phyloP scores from a whole-genome alignment of 257 asterid genomes.

The Penstemon davidsonii region DNA sequence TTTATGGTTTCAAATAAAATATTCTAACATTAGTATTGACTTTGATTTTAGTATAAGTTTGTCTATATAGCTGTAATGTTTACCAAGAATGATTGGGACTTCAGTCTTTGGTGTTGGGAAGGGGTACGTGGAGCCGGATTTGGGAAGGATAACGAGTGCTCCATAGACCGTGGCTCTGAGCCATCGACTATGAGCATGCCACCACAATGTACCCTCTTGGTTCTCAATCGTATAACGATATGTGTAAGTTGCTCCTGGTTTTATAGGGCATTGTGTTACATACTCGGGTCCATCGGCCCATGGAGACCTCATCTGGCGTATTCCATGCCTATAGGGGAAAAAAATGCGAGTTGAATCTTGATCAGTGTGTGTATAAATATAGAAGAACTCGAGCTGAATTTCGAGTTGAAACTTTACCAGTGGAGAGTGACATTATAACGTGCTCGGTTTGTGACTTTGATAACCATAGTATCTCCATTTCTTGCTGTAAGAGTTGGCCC shows the following conservation, averaged over 20 bases:
- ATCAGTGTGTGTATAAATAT: not conserved
- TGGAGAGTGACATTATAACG: conserved; percentile 61
- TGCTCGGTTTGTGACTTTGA: conserved; percentile 56
- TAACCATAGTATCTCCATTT: conserved; percentile 52
- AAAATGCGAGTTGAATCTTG: not conserved
- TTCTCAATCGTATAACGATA: conserved; percentile 58
- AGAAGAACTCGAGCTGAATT: not conserved
- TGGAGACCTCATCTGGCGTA: conserved; percentile 67
- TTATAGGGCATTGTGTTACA: conserved; percentile 71
- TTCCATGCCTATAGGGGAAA: conserved; percentile 53
- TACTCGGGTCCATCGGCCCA: conserved; percentile 86
- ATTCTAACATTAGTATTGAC: not conserved
- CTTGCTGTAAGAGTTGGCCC: conserved; percentile 62
- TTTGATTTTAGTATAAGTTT: not conserved
- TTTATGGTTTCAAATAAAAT: not conserved
- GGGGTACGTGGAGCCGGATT: conserved; percentile 50
- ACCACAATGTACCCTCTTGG: conserved; percentile 79
- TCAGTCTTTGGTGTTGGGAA: conserved; percentile 50
- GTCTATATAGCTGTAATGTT: not conserved
- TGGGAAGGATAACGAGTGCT: conserved; percentile 61
- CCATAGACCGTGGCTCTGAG: conserved; percentile 77
- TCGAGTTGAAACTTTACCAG: conserved; percentile 39
- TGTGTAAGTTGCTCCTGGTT: conserved; percentile 58
- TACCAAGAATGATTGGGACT: conserved; percentile 64
- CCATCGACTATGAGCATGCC: conserved; percentile 83